phyloP scores from a whole-genome alignment of 2,329 filamentous ascomycete species.

The Aureobasidium sp. region DNA sequence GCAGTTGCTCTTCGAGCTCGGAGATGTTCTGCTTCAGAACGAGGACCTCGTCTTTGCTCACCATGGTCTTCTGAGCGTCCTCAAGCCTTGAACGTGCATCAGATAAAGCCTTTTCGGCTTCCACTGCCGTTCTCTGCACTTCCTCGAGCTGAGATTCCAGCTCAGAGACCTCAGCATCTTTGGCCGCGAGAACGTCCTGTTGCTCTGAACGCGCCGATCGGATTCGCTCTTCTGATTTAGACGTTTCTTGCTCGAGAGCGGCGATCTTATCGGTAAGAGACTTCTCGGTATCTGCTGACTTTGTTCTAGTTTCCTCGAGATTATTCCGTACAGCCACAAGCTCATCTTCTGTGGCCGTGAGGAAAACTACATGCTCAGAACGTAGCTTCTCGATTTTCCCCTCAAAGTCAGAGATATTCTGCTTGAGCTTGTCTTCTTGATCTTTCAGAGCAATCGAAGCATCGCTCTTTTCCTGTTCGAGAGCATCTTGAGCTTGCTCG shows the following conservation, averaged over 20 bases:
- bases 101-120: not conserved
- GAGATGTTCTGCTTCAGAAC: not conserved
- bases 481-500: not conserved
- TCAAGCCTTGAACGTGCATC: not conserved
- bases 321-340: not conserved
- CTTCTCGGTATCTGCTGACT: not conserved
- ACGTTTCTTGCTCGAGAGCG: not conserved
- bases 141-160: not conserved
- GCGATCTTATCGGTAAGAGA: not conserved
- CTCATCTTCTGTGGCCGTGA: constrained; percentile 8
- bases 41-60: not conserved
- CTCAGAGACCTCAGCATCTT: constrained; percentile 9
- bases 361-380: not conserved
- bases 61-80: not conserved
- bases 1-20: not conserved
- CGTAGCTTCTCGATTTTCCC: not conserved
- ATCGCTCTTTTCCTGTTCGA: not conserved
- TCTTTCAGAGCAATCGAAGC: not conserved
- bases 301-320: not conserved
- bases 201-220: not conserved
- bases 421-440: not conserved
- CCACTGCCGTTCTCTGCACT: not conserved
- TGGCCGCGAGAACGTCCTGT: not conserved
- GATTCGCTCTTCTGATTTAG: not conserved
- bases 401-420: not conserved